These are phyloP conservation scores for Backusella morwellensis DNA, from an alignment of 192 early-diverging fungal genomes.

Conservation along the genomic window DNA sequence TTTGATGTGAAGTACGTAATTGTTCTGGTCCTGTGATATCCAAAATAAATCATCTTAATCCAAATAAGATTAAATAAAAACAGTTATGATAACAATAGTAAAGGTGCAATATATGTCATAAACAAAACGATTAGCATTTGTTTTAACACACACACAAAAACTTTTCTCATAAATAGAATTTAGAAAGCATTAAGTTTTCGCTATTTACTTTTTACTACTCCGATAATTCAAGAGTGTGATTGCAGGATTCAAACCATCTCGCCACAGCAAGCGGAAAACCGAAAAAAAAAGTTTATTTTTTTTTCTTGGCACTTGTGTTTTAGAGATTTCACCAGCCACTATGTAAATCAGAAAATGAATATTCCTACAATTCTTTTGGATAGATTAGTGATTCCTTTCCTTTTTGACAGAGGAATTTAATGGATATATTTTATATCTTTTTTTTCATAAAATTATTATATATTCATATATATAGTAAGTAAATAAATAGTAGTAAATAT, in stretches of 20 bases:
- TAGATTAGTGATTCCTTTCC: slow-evolving; percentile 8
- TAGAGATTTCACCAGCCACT: not conserved
- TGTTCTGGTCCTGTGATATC: not conserved
- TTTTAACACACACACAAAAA: not conserved
- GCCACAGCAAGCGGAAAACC: not conserved
- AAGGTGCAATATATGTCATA: not conserved
- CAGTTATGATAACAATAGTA: not conserved
- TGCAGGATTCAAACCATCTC: not conserved
- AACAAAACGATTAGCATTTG: not conserved
- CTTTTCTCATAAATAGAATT: not conserved
- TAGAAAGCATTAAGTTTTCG: not conserved
- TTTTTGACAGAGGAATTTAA: slow-evolving; percentile 7
- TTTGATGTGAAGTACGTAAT: not conserved
- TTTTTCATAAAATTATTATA: not conserved
- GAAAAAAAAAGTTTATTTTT: slow-evolving; percentile 4
- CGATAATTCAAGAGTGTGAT: not conserved
- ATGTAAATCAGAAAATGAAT: slow-evolving; percentile 3
- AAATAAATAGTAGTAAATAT: not conserved
- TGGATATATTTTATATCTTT: not conserved
- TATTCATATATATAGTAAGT: not conserved
- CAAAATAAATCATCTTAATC: not conserved
- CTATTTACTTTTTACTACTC: not conserved
- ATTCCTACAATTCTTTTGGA: not conserved
- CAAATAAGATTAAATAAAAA: slow-evolving; percentile 1
- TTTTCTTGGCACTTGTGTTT: not conserved